Conservation (phyloP, 2,329 filamentous ascomycete species). For the Colletotrichum australisinense region DNA sequence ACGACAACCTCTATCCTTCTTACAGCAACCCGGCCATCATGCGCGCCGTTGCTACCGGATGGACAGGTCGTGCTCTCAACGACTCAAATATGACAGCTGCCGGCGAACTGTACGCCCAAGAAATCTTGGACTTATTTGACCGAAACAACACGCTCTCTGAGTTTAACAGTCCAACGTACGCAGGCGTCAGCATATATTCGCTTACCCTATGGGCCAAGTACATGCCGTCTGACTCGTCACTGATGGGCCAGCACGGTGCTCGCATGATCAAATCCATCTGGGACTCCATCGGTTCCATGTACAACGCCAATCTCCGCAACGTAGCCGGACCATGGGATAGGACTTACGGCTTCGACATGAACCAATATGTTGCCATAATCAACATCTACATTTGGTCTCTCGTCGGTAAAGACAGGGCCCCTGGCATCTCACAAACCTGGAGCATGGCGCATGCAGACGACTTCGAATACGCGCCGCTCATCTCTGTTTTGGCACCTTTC, state of each 20-base stretch:
- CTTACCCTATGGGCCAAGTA: constrained; percentile 71
- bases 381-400: constrained; percentile 69
- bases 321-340: constrained; percentile 74
- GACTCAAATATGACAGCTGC: constrained; percentile 69
- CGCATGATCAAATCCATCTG: constrained; percentile 66
- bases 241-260: constrained; percentile 62
- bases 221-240: constrained; percentile 57
- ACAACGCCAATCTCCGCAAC: constrained; percentile 69
- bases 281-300: constrained; percentile 62
- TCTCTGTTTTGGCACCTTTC: constrained; percentile 63
- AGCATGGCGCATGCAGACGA: constrained; percentile 67
- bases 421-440: constrained; percentile 45
- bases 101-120: constrained; percentile 66
- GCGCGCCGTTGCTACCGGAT: constrained; percentile 69
- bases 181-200: constrained; percentile 69
- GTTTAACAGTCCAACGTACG: constrained; percentile 61
- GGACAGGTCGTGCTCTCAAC: constrained; percentile 64
- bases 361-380: constrained; percentile 67
- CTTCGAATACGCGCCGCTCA: constrained; percentile 66
- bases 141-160: constrained; percentile 62
- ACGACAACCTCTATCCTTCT: constrained; percentile 56
- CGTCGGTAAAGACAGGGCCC: constrained; percentile 57
- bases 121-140: constrained; percentile 68
- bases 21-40: constrained; percentile 58
- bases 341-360: constrained; percentile 73